These are phyloP conservation scores for Opeltia flavorubescens DNA, from an alignment of 495 filamentous ascomycete species.

Conservation along the genomic window DNA sequence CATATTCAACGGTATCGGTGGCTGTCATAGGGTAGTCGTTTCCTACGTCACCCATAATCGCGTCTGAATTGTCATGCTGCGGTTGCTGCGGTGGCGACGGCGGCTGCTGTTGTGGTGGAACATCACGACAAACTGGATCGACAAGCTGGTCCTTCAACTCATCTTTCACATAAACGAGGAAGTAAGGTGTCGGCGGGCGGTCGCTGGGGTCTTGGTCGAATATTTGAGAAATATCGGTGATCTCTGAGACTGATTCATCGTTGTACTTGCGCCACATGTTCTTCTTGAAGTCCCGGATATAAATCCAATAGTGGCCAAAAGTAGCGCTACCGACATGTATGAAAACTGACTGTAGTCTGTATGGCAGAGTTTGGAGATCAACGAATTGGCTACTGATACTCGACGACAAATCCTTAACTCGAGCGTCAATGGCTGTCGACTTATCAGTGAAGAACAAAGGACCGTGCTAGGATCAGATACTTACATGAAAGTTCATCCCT, in stretches of 20 bases:
- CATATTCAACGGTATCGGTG: neutral
- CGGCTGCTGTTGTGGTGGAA: constrained; percentile 15
- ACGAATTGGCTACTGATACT: constrained; percentile 50
- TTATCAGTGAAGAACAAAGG: neutral
- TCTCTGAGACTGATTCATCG: constrained; percentile 63
- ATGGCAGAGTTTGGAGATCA: constrained; percentile 44
- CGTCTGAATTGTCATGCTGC: neutral
- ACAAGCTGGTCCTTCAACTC: constrained; percentile 45
- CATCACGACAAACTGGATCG: constrained; percentile 40
- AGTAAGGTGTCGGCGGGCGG: constrained; percentile 61
- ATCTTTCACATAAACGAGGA: constrained; percentile 70
- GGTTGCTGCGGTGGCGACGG: constrained; percentile 11
- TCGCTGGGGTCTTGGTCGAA: constrained; percentile 47
- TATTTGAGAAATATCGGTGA: constrained; percentile 46
- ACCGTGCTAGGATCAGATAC: neutral
- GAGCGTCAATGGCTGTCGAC: constrained; percentile 26
- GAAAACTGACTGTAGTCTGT: constrained; percentile 83
- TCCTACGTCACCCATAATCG: neutral
- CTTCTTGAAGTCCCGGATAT: constrained; percentile 75
- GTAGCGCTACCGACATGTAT: constrained; percentile 61
- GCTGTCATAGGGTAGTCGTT: neutral
- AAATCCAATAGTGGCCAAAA: constrained; percentile 93
- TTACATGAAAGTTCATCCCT: constrained; percentile 27
- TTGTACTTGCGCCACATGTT: constrained; percentile 90
- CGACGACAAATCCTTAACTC: constrained; percentile 33